phyloP scores from a whole-genome alignment of 805 yeast genomes.

The Candida pseudoglaebosa region DNA sequence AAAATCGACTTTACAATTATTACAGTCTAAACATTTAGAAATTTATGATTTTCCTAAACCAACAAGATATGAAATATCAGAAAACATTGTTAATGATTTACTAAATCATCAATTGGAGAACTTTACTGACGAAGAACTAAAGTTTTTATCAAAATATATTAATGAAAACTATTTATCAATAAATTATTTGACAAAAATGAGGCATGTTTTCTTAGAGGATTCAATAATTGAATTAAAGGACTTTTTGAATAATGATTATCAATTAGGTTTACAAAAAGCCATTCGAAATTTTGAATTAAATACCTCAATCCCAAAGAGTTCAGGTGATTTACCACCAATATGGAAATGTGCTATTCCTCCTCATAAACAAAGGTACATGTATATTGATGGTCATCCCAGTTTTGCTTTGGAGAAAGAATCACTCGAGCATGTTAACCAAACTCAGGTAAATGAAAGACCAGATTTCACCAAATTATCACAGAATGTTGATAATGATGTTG shows the following conservation, averaged over 20 bases:
- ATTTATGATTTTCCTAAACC: slow-evolving; percentile 82
- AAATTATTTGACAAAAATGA: slow-evolving; percentile 42
- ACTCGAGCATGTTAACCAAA: slow-evolving; percentile 19
- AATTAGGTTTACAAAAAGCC: slow-evolving; percentile 40
- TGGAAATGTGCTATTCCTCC: slow-evolving; percentile 95
- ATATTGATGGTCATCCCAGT: slow-evolving; percentile 60
- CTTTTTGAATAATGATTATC: slow-evolving; percentile 56
- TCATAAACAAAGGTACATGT: slow-evolving; percentile 84
- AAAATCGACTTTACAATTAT: slow-evolving; percentile 69
- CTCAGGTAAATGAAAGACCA: slow-evolving; percentile 26
- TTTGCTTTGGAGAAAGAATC: slow-evolving; percentile 28
- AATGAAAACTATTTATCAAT: slow-evolving; percentile 44
- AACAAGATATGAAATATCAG: slow-evolving; percentile 39
- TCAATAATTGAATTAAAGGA: slow-evolving; percentile 65
- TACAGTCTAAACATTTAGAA: slow-evolving; percentile 70
- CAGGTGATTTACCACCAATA: slow-evolving; percentile 57
- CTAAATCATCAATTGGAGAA: slow-evolving; percentile 2
- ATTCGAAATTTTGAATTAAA: slow-evolving; percentile 61
- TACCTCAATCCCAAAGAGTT: slow-evolving; percentile 51
- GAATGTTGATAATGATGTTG: not conserved
- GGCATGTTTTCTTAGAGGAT: slow-evolving; percentile 55
- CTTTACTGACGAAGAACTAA: slow-evolving; percentile 33
- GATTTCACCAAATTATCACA: slow-evolving; percentile 41
- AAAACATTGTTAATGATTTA: slow-evolving; percentile 32
- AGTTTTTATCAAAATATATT: slow-evolving; percentile 51